Percentiles rank a stretch among this genome's conserved stretches.
These are phyloP conservation scores for Penicillium canariense DNA, from an alignment of 495 filamentous ascomycete genomes.

Conservation along the genomic window DNA sequence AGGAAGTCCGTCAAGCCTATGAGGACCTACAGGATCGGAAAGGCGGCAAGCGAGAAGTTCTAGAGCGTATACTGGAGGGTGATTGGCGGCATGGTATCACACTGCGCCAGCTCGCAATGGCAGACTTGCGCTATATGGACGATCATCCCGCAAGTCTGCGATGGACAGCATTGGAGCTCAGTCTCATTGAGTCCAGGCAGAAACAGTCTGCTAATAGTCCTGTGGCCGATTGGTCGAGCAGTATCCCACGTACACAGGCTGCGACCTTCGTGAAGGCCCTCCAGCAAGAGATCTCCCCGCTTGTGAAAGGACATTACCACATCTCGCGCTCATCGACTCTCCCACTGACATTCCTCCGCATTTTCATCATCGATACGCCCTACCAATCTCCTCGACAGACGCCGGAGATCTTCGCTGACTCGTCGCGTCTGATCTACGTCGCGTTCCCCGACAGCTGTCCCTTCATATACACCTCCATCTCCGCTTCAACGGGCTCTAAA, in stretches of 20 bases:
- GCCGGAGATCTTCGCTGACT: conserved; percentile 43
- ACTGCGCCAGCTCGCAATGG: conserved; percentile 76
- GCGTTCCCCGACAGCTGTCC: conserved; percentile 78
- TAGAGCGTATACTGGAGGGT: conserved; percentile 72
- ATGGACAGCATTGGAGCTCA: conserved; percentile 70
- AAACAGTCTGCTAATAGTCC: neutral
- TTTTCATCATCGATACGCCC: conserved; percentile 71
- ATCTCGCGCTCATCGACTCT: conserved; percentile 61
- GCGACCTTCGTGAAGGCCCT: conserved; percentile 70
- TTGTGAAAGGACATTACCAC: conserved; percentile 79
- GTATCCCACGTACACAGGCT: conserved; percentile 71
- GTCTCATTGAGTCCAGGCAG: conserved; percentile 32
- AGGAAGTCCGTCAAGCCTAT: conserved; percentile 64
- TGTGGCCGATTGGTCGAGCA: conserved; percentile 40
- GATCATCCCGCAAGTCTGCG: conserved; percentile 68
- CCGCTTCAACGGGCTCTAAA: conserved; percentile 34
- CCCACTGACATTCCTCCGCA: conserved; percentile 67
- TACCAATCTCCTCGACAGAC: conserved; percentile 55
- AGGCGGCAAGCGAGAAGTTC: conserved; percentile 69
- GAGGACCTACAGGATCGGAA: conserved; percentile 52
- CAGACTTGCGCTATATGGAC: conserved; percentile 74
- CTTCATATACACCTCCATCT: conserved; percentile 67
- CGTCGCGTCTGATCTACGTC: conserved; percentile 67
- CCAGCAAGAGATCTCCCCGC: conserved; percentile 65
- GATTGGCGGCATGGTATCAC: conserved; percentile 80